Conservation (phyloP, 2,329 filamentous ascomycete genomes). For the Leptographium radiaticola region DNA sequence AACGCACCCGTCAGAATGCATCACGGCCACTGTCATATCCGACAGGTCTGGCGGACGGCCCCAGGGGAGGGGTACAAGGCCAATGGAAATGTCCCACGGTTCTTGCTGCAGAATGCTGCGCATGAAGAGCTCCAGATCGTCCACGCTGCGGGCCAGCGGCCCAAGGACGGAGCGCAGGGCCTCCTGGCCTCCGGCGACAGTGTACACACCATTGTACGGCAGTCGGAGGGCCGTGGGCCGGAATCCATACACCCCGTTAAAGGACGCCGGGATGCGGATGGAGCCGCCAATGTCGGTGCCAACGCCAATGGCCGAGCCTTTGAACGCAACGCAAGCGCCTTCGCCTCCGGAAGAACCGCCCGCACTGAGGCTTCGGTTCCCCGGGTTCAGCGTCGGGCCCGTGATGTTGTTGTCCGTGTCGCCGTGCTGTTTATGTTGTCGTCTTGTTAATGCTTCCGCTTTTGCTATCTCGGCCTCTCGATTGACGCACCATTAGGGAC, state of each 20-base stretch:
- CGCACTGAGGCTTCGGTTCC: slow-evolving; percentile 18
- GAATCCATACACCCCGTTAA: slow-evolving; percentile 17
- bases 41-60: too few relatives aligned
- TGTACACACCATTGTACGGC: slow-evolving; percentile 43
- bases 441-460: not conserved
- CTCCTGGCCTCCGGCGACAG: not conserved
- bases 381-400: slow-evolving; percentile 20
- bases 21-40: not conserved
- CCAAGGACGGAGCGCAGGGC: slow-evolving; percentile 41
- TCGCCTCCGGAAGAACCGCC: slow-evolving; percentile 25
- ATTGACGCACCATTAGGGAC: slow-evolving; percentile 8
- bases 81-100: slow-evolving; percentile 54
- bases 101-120: slow-evolving; percentile 40
- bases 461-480: too few relatives aligned
- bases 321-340: slow-evolving; percentile 19
- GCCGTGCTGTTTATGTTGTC: not conserved
- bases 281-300: slow-evolving; percentile 19
- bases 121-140: slow-evolving; percentile 37
- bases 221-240: slow-evolving; percentile 22
- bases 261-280: slow-evolving; percentile 16
- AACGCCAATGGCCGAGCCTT: slow-evolving; percentile 31
- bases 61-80: slow-evolving; percentile 52
- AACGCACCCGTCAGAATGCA: not conserved
- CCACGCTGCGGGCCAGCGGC: slow-evolving; percentile 42
- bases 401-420: slow-evolving; percentile 22